A percentile compares a stretch with the other conserved stretches of the same genome.
These are phyloP conservation scores for Pisolithus marmoratus DNA, from an alignment of 768 basidiomycete genomes.

Conservation along the genomic window DNA sequence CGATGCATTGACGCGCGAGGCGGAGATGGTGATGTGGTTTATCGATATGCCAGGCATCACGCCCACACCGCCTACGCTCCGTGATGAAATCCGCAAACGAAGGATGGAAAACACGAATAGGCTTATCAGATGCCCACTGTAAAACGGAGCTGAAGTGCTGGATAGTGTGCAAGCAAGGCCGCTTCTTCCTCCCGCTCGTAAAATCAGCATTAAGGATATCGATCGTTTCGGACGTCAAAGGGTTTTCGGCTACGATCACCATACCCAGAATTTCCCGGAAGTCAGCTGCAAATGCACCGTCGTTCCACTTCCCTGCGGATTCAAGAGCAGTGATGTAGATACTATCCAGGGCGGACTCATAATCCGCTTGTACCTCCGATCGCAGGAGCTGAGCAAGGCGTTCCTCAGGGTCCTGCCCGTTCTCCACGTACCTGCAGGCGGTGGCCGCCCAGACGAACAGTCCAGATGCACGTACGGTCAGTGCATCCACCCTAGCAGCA, in stretches of 20 bases:
- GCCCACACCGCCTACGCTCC: conserved; percentile 22
- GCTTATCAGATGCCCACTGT: conserved; percentile 21
- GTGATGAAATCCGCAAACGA: conserved; percentile 32
- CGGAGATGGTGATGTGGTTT: conserved; percentile 14
- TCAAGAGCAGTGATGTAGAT: conserved; percentile 28
- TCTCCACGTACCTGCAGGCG: conserved; percentile 28
- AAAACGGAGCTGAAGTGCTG: conserved; percentile 20
- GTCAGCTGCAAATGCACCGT: conserved; percentile 21
- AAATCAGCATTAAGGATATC: conserved; percentile 20
- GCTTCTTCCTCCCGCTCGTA: conserved; percentile 7
- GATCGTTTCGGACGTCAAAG: conserved; percentile 19
- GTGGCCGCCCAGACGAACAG: conserved; percentile 30
- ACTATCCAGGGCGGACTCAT: conserved; percentile 23
- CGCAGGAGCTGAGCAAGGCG: conserved; percentile 21
- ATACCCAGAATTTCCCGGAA: conserved; percentile 29
- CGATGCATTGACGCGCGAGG: conserved; percentile 21
- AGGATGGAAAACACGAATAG: conserved; percentile 28
- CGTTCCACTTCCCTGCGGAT: conserved; percentile 26
- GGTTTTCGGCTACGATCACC: conserved; percentile 24
- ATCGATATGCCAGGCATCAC: conserved; percentile 26
- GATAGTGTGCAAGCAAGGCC: conserved; percentile 27
- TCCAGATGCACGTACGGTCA: conserved; percentile 25
- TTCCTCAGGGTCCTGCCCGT: conserved; percentile 26
- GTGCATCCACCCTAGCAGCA: conserved; percentile 7
- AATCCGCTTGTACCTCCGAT: conserved; percentile 15